These are phyloP conservation scores for Podila minutissima DNA, from an alignment of 192 early-diverging fungal genomes.

Conservation along the genomic window DNA sequence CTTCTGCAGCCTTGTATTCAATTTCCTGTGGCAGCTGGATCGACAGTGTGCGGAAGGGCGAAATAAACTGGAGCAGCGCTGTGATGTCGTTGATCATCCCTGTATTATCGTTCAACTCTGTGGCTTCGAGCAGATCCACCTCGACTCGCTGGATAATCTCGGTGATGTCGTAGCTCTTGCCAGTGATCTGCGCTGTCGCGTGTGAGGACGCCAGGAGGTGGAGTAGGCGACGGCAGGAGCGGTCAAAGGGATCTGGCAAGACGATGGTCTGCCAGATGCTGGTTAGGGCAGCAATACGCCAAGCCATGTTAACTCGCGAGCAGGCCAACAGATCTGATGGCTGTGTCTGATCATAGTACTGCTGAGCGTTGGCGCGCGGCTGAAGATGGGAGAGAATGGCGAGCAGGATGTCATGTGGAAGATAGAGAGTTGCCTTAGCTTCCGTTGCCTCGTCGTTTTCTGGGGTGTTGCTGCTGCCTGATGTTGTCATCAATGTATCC, in stretches of 20 bases:
- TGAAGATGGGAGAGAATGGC: conserved; percentile 44
- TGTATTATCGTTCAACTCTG: conserved; percentile 4
- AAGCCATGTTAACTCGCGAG: conserved; percentile 51
- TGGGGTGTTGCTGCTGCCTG: background rate
- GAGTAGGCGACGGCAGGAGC: conserved; percentile 29
- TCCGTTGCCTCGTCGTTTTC: background rate
- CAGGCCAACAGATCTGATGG: conserved; percentile 41
- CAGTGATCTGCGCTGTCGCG: conserved; percentile 39
- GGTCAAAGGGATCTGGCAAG: conserved; percentile 38
- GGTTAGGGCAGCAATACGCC: conserved; percentile 41
- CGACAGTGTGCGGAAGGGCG: conserved; percentile 45
- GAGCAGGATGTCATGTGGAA: conserved; percentile 47
- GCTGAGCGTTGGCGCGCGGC: conserved; percentile 33
- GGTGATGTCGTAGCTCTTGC: conserved; percentile 48
- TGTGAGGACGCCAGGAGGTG: conserved; percentile 44
- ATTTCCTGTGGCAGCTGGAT: conserved; percentile 50
- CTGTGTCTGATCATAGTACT: conserved; percentile 39
- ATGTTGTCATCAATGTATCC: background rate
- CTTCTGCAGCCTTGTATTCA: conserved; percentile 34
- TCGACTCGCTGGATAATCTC: conserved; percentile 47
- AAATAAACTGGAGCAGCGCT: conserved; percentile 24
- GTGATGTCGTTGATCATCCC: conserved; percentile 34
- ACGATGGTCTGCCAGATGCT: conserved; percentile 48
- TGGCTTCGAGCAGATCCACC: conserved; percentile 36
- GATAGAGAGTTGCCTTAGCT: conserved; percentile 3